Evolutionary conservation across 1,139 yeast species (phyloP), one percentile per base, ranked within the genome.

Genomic region (Casaregolazyma lundiana): DNA sequence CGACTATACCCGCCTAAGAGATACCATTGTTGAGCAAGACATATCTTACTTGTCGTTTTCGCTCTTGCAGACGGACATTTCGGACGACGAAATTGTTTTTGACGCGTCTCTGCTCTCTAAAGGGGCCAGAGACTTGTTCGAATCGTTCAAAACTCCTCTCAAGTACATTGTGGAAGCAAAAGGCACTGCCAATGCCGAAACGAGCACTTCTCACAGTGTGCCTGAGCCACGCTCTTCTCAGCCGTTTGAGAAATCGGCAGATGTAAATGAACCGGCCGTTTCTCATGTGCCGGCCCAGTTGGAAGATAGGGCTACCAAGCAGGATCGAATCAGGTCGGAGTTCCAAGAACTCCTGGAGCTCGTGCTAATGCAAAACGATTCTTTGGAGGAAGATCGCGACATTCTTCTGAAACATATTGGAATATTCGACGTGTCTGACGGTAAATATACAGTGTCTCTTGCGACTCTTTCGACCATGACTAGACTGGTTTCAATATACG

Each of bases 41-140:
- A 26, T 40, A 6, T 40, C 43, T 2, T 40, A 40, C 22, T 20
- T 40, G 37, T 32, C 37, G 7, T 40, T 40, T 40, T 29, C 32
- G 15, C 15, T 40, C 15, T 19, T 29, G 3, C 20, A 38, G 19
- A 15, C 42, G 20, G 32, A 24, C 6, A 20, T 36, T 2, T 36
- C 39, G 11, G 26, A 21, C 20, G 22, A 21, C 6, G 18, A 21
- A 20, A 15, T 20, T 20, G n/a, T 18, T n/a, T 18, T 21, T 4
- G 38, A 35, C 7, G 13, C 16, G 38, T 13, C 20, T 5, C 32
- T 13, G 2, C 32, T 26, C 3, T 26, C 32, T 7, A 15, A 4
- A 4, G 32, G 15, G 4, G 32, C 32, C 13, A 26, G 32, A n/a
- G 32, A 26, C 11, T 26, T 26, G 32, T 7, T 26, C 15, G 32